Conservation (phyloP, 2,329 filamentous ascomycete genomes). For the Podosphaera fusca region DNA sequence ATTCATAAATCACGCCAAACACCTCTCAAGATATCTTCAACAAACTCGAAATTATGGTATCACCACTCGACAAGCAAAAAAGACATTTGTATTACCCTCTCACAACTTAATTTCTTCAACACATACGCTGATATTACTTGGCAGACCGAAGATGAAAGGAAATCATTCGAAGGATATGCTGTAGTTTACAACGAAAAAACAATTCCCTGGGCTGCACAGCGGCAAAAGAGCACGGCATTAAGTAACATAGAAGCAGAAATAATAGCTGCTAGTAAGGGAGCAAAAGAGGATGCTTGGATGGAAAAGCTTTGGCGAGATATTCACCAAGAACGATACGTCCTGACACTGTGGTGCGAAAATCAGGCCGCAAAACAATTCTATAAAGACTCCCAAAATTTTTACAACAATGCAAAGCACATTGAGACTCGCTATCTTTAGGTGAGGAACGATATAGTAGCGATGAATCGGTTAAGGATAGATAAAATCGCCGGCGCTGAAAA, state of each 20-base stretch:
- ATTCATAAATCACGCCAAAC: background rate
- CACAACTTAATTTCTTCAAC: background rate
- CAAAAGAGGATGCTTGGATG: background rate
- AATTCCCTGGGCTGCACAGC: background rate
- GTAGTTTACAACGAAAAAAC: background rate
- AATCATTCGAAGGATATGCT: background rate
- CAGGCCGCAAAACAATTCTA: background rate
- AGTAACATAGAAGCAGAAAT: background rate
- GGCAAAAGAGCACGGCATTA: background rate
- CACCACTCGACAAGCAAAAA: background rate
- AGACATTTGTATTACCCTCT: background rate
- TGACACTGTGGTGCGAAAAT: background rate
- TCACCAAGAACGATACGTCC: background rate
- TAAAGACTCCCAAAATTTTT: background rate
- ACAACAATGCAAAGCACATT: background rate
- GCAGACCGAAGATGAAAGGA: background rate
- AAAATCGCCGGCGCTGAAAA: background rate
- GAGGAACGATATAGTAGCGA: background rate
- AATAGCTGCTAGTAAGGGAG: background rate
- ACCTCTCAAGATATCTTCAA: background rate
- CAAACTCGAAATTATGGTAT: background rate
- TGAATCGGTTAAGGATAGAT: background rate
- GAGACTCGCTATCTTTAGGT: background rate
- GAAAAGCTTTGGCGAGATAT: background rate
- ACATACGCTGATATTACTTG: too few species aligned